Percentiles rank a stretch among this genome's conserved stretches.
phyloP scores from a whole-genome alignment of 106 monocot species.

The Dendrobium nobile region DNA sequence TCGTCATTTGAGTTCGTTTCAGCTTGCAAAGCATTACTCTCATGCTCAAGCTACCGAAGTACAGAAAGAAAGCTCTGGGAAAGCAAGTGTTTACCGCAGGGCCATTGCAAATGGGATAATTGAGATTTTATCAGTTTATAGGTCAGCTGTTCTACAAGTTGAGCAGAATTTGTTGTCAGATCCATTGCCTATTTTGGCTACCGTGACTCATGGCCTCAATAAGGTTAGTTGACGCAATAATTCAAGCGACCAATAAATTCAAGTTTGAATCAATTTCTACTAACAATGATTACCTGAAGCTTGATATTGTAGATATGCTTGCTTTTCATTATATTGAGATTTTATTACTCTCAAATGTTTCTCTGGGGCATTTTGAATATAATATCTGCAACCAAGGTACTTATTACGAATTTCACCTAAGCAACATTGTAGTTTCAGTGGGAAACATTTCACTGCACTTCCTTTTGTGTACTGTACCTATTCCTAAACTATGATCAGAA shows the following conservation, averaged over 20 bases:
- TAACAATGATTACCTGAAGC: not conserved
- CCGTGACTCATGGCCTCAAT: constrained; percentile 71
- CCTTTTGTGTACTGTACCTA: not conserved
- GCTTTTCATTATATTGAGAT: not conserved
- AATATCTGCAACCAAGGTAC: not conserved
- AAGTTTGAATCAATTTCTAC: not conserved
- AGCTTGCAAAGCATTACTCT: constrained; percentile 12
- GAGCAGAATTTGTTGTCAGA: constrained; percentile 92
- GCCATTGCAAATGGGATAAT: constrained; percentile 95
- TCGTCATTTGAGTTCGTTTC: constrained; percentile 66
- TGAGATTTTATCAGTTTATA: constrained; percentile 88
- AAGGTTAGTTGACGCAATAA: constrained; percentile 44
- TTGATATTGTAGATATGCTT: not conserved
- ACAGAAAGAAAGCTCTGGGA: constrained; percentile 25
- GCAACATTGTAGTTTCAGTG: not conserved
- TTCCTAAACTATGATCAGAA: not conserved
- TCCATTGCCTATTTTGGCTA: constrained; percentile 79
- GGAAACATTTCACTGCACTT: not conserved
- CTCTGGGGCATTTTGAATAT: not conserved
- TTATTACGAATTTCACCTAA: not conserved
- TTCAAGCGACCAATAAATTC: not conserved
- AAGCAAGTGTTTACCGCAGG: constrained; percentile 63
- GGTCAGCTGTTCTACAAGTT: constrained; percentile 79
- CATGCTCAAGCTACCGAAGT: constrained; percentile 6
- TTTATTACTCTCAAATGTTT: not conserved